Base-by-base conservation (phyloP, 1,284 basidiomycete genomes). In the Boletus sp. region DNA sequence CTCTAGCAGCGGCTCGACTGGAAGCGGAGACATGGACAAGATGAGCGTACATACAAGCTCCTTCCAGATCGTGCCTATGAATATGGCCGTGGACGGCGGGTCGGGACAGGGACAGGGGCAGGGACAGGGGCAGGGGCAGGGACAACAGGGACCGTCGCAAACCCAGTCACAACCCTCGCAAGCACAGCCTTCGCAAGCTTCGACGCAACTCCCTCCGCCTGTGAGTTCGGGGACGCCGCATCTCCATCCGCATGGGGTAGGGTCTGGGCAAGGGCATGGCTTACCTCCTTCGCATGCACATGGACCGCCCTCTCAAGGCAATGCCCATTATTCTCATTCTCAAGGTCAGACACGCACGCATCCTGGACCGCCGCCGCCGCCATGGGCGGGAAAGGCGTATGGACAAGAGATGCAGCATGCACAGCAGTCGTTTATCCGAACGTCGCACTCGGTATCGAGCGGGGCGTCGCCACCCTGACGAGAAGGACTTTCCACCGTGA, bases 401-500 rank as follows among this genome's bases (percentile, higher is more conserved):
- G 66, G 76, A n/a, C 80, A 83, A 15, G 78, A 80, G 53, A 65
- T 79, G 56, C 80, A 80, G 59, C 82, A 70, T 11, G 24, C 59
- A 4, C 70, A 83, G 50, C 83, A 83, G 64, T 85, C 84, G 27
- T 86, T 85, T 65, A 77, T 85, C 70, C 76, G 84, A 47, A 77
- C 80, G 54, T 78, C 81, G 45, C 81, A 83, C 57, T 72, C 76
- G 9, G 70, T 74, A 11, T 76, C 74, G 56, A 77, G 76, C 52
- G 72, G 76, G 16, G 73, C 73, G 5, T 78, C 78, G n/a, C 77
- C 77, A 29, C 74, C 73, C 51, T 76, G 53, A 47, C 7, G 20
- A 31, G 1, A n/a, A 13, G 11, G 49, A 13, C 1, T 13, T 7
- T 11, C 7, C 16, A 15, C 11, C 13, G 22, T 27, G 24, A 15